Percentiles rank a stretch among this genome's conserved stretches.
Conservation (phyloP, 495 filamentous ascomycete species). For the Penicillium diatomitis region DNA sequence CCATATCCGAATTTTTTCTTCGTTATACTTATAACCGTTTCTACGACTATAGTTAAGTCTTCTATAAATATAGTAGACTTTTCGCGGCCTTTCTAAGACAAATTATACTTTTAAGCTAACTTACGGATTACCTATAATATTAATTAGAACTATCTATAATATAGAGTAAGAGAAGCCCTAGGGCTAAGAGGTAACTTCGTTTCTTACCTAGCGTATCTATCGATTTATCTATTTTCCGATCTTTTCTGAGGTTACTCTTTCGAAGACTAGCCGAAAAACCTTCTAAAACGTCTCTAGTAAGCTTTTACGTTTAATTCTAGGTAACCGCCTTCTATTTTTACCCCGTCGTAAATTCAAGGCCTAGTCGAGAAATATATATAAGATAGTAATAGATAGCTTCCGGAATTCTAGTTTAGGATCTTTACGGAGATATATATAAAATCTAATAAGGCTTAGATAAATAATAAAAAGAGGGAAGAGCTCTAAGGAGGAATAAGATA, state of each 20-base stretch:
- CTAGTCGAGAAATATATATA: conserved; percentile 24
- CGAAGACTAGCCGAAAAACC: conserved; percentile 20
- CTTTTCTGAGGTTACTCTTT: conserved; percentile 17
- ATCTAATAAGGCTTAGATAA: conserved; percentile 12
- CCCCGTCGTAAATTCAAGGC: conserved; percentile 20
- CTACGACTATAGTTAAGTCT: conserved; percentile 24
- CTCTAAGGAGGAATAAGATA: background rate
- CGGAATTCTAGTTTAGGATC: conserved; percentile 14
- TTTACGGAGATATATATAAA: conserved; percentile 16
- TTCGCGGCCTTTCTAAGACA: conserved; percentile 10
- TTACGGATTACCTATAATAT: conserved; percentile 11
- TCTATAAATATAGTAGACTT: conserved; percentile 27
- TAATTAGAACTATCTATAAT: conserved; percentile 5
- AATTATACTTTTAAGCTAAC: conserved; percentile 13
- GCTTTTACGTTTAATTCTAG: conserved; percentile 15
- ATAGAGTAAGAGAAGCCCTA: conserved; percentile 3
- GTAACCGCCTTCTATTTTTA: conserved; percentile 18
- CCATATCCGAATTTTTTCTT: conserved; percentile 26
- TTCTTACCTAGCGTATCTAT: conserved; percentile 17
- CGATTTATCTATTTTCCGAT: conserved; percentile 15
- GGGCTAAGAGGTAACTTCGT: conserved; percentile 4
- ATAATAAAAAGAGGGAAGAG: background rate
- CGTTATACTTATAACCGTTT: conserved; percentile 21
- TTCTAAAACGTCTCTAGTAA: conserved; percentile 22
- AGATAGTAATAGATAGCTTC: conserved; percentile 11